Evolutionary conservation across 371 early-diverging fungal genomes (phyloP).

Genomic region (Circinella minor): DNA sequence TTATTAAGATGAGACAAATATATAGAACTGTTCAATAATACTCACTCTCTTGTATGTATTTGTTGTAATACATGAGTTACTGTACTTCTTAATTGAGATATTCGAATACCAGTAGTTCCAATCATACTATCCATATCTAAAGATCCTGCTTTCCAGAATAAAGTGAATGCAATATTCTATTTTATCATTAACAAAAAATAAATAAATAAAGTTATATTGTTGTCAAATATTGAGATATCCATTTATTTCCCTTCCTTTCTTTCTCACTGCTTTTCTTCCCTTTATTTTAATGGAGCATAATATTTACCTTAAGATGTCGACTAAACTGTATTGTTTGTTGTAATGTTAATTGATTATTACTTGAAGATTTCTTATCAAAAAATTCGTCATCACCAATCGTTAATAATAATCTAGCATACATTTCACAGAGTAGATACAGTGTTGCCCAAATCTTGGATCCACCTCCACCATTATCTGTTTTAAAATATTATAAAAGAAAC

Average conservation of each 20-base stretch:
- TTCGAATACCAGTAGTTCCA: conserved; percentile 53
- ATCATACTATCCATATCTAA: conserved; percentile 45
- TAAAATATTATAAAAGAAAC: too few relatives aligned
- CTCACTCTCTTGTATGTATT: conserved; percentile 83
- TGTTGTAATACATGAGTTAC: conserved; percentile 77
- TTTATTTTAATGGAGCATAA: too few relatives aligned
- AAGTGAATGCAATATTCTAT: conserved; percentile 72
- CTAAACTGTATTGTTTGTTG: conserved; percentile 59
- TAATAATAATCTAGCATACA: conserved; percentile 72
- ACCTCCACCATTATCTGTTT: conserved; percentile 14
- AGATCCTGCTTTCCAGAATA: conserved; percentile 66
- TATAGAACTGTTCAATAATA: not conserved
- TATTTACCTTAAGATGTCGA: conserved; percentile 58
- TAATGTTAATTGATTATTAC: conserved; percentile 51
- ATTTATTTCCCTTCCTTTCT: not conserved
- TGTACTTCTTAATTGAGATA: conserved; percentile 62
- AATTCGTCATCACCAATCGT: conserved; percentile 90
- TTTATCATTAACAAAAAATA: conserved; percentile 7
- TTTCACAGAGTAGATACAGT: conserved; percentile 72
- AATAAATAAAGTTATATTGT: too few relatives aligned
- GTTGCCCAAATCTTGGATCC: conserved; percentile 58
- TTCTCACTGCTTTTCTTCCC: too few relatives aligned
- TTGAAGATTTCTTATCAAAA: conserved; percentile 46
- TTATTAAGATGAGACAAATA: not conserved
- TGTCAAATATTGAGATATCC: conserved; percentile 11